Conservation (phyloP, 2,329 filamentous ascomycete genomes). For the Neofusicoccum sp. region DNA sequence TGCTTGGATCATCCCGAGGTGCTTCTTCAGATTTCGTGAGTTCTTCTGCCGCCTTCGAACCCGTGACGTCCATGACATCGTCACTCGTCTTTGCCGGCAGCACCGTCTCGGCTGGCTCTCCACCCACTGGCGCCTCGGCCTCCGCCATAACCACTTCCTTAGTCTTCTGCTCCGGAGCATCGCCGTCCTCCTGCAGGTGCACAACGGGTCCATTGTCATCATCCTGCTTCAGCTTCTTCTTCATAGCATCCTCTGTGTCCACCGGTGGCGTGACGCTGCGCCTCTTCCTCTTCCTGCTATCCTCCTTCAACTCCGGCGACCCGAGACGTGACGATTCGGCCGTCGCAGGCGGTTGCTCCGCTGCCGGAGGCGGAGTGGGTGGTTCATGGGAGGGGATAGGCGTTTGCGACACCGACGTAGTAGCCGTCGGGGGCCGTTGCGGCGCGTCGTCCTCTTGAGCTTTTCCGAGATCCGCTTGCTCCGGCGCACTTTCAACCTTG, state of each 20-base stretch:
- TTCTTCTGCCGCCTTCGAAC: slow-evolving; percentile 26
- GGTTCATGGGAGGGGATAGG: slow-evolving; percentile 16
- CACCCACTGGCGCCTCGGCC: neutral
- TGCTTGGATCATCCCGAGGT: neutral
- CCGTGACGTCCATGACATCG: slow-evolving; percentile 27
- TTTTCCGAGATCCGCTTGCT: neutral
- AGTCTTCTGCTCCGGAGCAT: slow-evolving; percentile 1
- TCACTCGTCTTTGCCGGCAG: slow-evolving; percentile 28
- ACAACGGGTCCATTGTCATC: slow-evolving; percentile 32
- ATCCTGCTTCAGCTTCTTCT: slow-evolving; percentile 44
- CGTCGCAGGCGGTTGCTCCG: neutral
- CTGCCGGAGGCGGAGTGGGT: neutral
- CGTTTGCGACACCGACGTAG: slow-evolving; percentile 17
- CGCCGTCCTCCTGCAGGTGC: slow-evolving; percentile 29
- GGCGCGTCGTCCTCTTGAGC: neutral
- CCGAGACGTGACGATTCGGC: slow-evolving; percentile 30
- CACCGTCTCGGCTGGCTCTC: slow-evolving; percentile 20
- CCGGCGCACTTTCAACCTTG: slow-evolving; percentile 7
- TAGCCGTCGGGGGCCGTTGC: slow-evolving; percentile 1
- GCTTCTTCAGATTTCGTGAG: slow-evolving; percentile 20
- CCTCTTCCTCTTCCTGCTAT: slow-evolving; percentile 42
- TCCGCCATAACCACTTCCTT: slow-evolving; percentile 1
- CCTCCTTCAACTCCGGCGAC: slow-evolving; percentile 38
- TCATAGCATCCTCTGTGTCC: slow-evolving; percentile 35
- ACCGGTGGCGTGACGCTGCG: slow-evolving; percentile 40